Conservation (phyloP, 108 stramenopile genomes). For the Cyclotella cryptica region DNA sequence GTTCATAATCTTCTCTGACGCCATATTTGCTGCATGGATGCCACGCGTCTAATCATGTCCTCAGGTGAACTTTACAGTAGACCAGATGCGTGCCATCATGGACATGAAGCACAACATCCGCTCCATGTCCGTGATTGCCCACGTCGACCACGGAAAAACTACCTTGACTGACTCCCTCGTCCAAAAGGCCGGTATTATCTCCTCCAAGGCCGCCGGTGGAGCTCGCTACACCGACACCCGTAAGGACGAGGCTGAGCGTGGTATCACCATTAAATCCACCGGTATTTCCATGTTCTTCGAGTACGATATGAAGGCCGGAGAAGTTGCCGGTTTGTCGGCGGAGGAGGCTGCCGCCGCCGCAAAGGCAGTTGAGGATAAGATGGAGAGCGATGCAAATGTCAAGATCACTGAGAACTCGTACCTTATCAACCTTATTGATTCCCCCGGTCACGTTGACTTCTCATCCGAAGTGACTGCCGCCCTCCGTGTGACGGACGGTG, state of each 20-base stretch:
- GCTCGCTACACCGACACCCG: constrained; percentile 99
- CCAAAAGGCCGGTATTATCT: constrained; percentile 99
- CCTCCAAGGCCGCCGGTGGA: constrained; percentile 98
- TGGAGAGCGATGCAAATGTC: constrained; percentile 80
- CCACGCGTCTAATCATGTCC: not conserved
- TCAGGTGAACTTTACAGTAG: constrained; percentile 99
- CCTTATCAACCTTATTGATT: constrained; percentile 99
- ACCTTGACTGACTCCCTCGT: constrained; percentile 99
- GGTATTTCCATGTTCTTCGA: constrained; percentile 99
- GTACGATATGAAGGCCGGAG: constrained; percentile 96
- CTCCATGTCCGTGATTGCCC: constrained; percentile 99
- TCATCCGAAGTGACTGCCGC: constrained; percentile 99
- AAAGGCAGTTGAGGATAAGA: constrained; percentile 63
- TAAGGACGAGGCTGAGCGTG: constrained; percentile 99
- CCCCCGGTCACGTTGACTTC: constrained; percentile 99
- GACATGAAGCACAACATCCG: constrained; percentile 99
- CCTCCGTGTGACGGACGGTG: constrained; percentile 99
- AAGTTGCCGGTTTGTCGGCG: constrained; percentile 74
- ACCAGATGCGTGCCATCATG: constrained; percentile 99
- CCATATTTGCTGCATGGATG: not conserved
- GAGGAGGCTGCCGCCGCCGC: constrained; percentile 71
- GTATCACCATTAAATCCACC: constrained; percentile 99
- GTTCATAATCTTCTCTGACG: too few species aligned
- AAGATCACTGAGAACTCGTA: constrained; percentile 96
- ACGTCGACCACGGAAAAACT: constrained; percentile 99